phyloP scores from a whole-genome alignment of 2,329 filamentous ascomycete species.

The Chaetoscypha palmicola region DNA sequence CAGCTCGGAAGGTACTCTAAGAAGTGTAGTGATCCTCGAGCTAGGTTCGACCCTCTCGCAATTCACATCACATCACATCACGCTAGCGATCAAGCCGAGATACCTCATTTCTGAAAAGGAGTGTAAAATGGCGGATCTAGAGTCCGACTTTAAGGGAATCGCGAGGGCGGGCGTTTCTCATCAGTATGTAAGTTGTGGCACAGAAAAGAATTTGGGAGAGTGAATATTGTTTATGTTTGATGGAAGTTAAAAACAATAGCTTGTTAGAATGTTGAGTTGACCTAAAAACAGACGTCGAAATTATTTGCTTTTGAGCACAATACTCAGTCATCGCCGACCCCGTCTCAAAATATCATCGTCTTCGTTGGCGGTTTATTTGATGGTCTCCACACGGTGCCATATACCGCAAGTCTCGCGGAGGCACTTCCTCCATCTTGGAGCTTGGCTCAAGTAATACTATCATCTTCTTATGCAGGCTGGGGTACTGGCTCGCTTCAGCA shows the following conservation, averaged over 20 bases:
- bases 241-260: no score
- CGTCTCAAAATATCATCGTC: conserved; percentile 39
- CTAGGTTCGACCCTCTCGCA: no score
- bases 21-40: no score
- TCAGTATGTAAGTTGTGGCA: conserved; percentile 19
- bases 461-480: conserved; percentile 34
- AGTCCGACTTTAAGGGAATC: conserved; percentile 8
- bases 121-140: neutral
- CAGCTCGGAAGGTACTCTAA: no score
- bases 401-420: conserved; percentile 36
- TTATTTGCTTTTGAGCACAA: conserved; percentile 31
- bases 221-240: no score
- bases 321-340: conserved; percentile 12
- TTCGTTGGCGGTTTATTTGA: conserved; percentile 50
- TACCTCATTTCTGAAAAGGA: neutral
- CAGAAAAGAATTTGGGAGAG: neutral
- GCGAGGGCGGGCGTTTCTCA: conserved; percentile 19
- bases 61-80: no score
- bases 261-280: no score
- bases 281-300: conserved; percentile 25
- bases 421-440: conserved; percentile 35
- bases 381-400: conserved; percentile 40
- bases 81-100: no score
- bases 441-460: conserved; percentile 40
- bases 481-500: conserved; percentile 39